Evolutionary conservation across 805 yeast species (phyloP), one percentile per base, ranked within the genome.

Genomic region (Ogataea angusta): DNA sequence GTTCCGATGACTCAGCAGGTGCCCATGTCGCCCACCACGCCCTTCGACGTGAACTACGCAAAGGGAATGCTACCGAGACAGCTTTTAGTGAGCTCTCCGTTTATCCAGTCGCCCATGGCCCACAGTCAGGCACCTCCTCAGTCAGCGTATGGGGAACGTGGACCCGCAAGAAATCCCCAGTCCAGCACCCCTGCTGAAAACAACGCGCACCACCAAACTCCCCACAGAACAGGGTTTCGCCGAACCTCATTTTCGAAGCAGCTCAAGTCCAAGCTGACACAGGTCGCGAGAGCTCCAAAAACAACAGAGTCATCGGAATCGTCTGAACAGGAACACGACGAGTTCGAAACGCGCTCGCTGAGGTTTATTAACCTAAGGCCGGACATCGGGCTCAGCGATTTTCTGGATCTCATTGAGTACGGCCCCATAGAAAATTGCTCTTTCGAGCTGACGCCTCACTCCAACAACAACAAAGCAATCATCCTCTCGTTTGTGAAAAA

Each of bases 351-450:
- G 2, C 48, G 63, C 36, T 44, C 58, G 5, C 34, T 59, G 17
- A 45, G 44, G 31, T 45, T 59, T 16, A 4, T 18, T 13, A 53
- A 59, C 30, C 27, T 59, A 7, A 42, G 47, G 2, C 18, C 44
- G 10, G 46, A 51, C 33, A 38, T 56, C 6, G 34, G 43, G 24
- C 36, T 54, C 10, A 45, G 44, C 12, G 53, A 56, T 4, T 36
- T 59, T 9, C 56, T 78, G 30, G 69, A 75, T 33, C 59, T 64
- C 23, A 67, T 81, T 8, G 75, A 74, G 30, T 69, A 57, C 54
- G 86, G 85, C 3, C 84, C 86, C 1, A 69, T 82, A 25, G 89
- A 82, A 56, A 75, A 75, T 50, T 69, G 78, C 45, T 69, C 71
- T 40, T 55, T 75, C 42, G 62, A 57, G 13, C 54, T 55, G 2